Evolutionary conservation across 2,329 filamentous ascomycete species (phyloP), one percentile per base, ranked within the genome.

Genomic region (Exophiala sideris): DNA sequence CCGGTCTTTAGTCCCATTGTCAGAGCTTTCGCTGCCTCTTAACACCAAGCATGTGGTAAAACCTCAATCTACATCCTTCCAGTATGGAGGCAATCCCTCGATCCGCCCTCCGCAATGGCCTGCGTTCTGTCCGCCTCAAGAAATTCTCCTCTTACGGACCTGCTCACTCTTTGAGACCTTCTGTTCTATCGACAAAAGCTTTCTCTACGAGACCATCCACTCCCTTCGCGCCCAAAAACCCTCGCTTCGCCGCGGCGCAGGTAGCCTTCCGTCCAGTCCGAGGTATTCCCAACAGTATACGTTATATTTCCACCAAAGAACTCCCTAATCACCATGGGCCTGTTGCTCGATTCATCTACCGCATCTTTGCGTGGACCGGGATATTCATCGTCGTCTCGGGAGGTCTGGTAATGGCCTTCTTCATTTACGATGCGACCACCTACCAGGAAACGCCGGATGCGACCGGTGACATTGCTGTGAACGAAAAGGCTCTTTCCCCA

Each of bases 381-480:
- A 84, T 88, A 54, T 88, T 92, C 46, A 79, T 94, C 35, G 76
- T 86, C 6, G 79, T 92, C 47, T 70, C 88, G 50, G 85, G 87
- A 33, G 74, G 80, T 3, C 78, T 88, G 5, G 79, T 97, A 5
- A 72, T 91, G 16, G 87, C 79, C 45, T 96, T 99, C 78, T 99
- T 99, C 73, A 64, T 94, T 64, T 99, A 95, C 74, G 94, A 99
- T 75, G 87, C 91, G 8, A 87, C 84, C 45, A 99, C 94, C 11
- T 99, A 99, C 75, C 85, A 83, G 55, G 87, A 91, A 60, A 78
- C 86, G 44, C 74, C 81, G 1, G 81, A 79, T 5, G 41, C 51
- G n/a, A 78, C 80, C 21, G 76, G 77, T 60, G 91, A 96, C 64
- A 84, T 96, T 54, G 81, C 86, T 46, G 87, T 99, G n/a, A 91